Evolutionary conservation across 2,329 filamentous ascomycete genomes (phyloP).

Genomic region (Ophiostoma sp.): DNA sequence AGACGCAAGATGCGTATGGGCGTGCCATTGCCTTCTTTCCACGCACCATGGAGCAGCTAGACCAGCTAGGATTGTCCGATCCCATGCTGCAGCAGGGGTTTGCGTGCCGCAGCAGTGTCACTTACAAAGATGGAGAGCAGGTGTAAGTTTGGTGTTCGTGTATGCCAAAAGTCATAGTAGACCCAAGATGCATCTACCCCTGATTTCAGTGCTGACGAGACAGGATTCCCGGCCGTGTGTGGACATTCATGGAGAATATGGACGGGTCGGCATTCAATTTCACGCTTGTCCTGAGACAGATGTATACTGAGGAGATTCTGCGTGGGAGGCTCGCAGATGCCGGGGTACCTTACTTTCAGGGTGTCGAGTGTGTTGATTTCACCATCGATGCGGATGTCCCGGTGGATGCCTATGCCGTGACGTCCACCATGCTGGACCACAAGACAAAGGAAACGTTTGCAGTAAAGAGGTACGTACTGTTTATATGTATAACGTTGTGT

Average conservation of each 20-base stretch:
- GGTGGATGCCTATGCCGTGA: constrained; percentile 83
- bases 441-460: constrained; percentile 62
- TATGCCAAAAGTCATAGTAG: too few relatives aligned
- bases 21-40: constrained; percentile 51
- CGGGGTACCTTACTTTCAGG: constrained; percentile 33
- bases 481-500: too few relatives aligned
- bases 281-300: constrained; percentile 49
- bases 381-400: constrained; percentile 58
- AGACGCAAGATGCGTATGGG: constrained; percentile 46
- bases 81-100: constrained; percentile 48
- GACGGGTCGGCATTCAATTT: constrained; percentile 48
- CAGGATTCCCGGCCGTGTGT: constrained; percentile 38
- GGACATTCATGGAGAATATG: constrained; percentile 51
- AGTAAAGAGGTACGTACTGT: constrained; percentile 53
- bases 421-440: constrained; percentile 74
- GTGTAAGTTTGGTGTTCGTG: constrained; percentile 25
- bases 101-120: constrained; percentile 45
- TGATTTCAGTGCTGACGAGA: not conserved
- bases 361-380: constrained; percentile 36
- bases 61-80: constrained; percentile 46
- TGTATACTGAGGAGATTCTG: constrained; percentile 50
- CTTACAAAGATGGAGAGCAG: constrained; percentile 45
- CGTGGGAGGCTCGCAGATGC: constrained; percentile 37
- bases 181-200: too few relatives aligned
- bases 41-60: constrained; percentile 47